Conservation (phyloP, 192 early-diverging fungal species). For the Physocladia obscura region DNA sequence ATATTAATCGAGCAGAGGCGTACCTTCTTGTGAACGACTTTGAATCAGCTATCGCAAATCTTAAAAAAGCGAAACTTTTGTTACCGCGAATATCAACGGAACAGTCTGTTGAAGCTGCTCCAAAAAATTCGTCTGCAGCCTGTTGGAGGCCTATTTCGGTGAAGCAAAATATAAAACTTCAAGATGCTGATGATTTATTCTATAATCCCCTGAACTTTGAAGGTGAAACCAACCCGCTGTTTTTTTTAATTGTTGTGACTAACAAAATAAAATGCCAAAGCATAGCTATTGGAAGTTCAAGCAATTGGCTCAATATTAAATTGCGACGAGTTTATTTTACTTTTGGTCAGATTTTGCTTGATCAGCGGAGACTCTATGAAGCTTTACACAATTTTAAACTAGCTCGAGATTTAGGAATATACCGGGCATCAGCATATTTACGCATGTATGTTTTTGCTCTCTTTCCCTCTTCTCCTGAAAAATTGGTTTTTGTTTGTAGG, state of each 20-base stretch:
- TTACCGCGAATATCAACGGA: not conserved
- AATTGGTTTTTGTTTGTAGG: constrained; percentile 2
- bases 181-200: too few relatives aligned
- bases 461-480: not conserved
- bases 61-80: constrained; percentile 7
- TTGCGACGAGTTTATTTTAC: constrained; percentile 30
- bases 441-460: constrained; percentile 22
- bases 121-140: too few relatives aligned
- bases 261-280: too few relatives aligned
- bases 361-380: constrained; percentile 47
- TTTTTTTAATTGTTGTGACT: too few relatives aligned
- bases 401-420: constrained; percentile 23
- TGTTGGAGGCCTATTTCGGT: too few relatives aligned
- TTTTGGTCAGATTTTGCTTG: constrained; percentile 47
- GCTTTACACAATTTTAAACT: constrained; percentile 35
- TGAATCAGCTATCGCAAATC: constrained; percentile 42
- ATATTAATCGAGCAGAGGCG: constrained; percentile 43
- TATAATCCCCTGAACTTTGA: too few relatives aligned
- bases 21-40: constrained; percentile 38
- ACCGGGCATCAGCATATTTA: constrained; percentile 21
- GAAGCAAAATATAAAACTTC: too few relatives aligned
- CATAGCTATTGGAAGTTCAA: constrained; percentile 7
- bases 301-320: constrained; percentile 8
- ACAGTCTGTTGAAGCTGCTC: not conserved
- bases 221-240: too few relatives aligned